Conservation (phyloP, 306 rosid genomes). For the Pueraria montana region DNA sequence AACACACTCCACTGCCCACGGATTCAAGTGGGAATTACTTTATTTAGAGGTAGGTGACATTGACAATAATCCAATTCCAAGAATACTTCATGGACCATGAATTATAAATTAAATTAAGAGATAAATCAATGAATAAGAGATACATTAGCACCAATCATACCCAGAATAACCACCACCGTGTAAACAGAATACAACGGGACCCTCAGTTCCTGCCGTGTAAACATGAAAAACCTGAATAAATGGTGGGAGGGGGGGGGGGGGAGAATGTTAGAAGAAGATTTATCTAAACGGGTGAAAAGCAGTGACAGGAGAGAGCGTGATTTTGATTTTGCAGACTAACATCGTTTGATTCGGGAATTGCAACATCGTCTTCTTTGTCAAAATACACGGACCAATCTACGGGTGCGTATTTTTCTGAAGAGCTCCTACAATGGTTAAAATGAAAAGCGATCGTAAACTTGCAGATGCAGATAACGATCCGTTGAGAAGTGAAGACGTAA, state of each 20-base stretch:
- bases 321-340: slow-evolving; percentile 56
- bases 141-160: slow-evolving; percentile 53
- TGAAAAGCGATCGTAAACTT: background rate
- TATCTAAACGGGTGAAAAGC: background rate
- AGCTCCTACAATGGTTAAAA: slow-evolving; percentile 55
- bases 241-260: slow-evolving; percentile 39
- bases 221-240: slow-evolving; percentile 88
- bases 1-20: background rate
- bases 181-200: slow-evolving; percentile 91
- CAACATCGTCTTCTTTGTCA: slow-evolving; percentile 76
- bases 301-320: background rate
- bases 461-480: background rate
- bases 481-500: background rate
- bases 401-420: slow-evolving; percentile 71
- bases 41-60: background rate
- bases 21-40: background rate
- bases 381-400: slow-evolving; percentile 78
- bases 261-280: slow-evolving; percentile 17
- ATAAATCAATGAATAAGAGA: background rate
- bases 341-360: slow-evolving; percentile 70
- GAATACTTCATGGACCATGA: slow-evolving; percentile 25
- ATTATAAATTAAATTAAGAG: background rate
- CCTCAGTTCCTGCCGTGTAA: slow-evolving; percentile 94
- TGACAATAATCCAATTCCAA: background rate
- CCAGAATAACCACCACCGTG: slow-evolving; percentile 99